phyloP scores from a whole-genome alignment of 306 rosid species.

The Quercus dentata region DNA sequence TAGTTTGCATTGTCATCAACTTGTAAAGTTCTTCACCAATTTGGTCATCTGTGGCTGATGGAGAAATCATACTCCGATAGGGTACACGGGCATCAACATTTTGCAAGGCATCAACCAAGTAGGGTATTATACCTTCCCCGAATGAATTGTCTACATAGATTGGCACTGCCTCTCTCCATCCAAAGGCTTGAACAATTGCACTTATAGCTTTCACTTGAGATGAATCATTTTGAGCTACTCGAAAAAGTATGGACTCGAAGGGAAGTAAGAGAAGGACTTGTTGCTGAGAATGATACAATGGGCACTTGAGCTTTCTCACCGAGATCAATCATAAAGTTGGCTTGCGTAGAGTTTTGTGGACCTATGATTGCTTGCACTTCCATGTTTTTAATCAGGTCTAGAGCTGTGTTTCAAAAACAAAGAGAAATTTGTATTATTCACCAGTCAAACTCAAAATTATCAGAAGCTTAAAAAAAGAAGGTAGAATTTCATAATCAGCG shows the following conservation, averaged over 20 bases:
- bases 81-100: conserved; percentile 23
- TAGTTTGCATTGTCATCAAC: conserved; percentile 40
- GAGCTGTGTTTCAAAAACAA: conserved; percentile 1
- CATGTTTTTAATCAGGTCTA: conserved; percentile 23
- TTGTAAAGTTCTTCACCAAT: conserved; percentile 39
- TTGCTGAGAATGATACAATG: conserved; percentile 50
- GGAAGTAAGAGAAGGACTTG: conserved; percentile 44
- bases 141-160: conserved; percentile 42
- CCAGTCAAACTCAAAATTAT: no score
- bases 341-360: conserved; percentile 41
- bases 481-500: no score
- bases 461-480: no score
- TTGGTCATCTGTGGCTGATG: conserved; percentile 26
- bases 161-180: conserved; percentile 51
- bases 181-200: conserved; percentile 32
- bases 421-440: no score
- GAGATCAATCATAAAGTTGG: conserved; percentile 44
- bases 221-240: conserved; percentile 34
- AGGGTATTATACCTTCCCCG: conserved; percentile 46
- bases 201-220: conserved; percentile 42
- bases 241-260: conserved; percentile 45
- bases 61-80: conserved; percentile 32
- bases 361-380: conserved; percentile 43
- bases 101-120: conserved; percentile 40
- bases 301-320: conserved; percentile 52